phyloP scores from a whole-genome alignment of 257 asterid genomes.

The Parsonsia alboflavescens region DNA sequence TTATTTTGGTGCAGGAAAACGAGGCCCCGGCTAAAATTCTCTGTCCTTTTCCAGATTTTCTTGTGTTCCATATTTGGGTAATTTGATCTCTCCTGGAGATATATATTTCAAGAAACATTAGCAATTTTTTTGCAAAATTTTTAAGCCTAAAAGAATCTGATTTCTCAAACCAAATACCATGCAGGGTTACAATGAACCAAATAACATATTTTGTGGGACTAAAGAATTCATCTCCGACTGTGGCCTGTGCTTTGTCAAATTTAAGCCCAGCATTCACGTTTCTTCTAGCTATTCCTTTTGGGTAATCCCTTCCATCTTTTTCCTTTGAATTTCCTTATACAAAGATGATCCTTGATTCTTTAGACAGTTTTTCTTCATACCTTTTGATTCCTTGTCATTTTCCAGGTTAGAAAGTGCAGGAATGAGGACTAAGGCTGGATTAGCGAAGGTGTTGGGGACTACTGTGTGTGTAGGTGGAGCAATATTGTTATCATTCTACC shows the following conservation, averaged over 20 bases:
- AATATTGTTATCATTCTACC: constrained; percentile 59
- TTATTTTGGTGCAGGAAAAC: constrained; percentile 48
- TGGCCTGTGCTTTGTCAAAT: constrained; percentile 78
- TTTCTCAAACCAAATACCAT: neutral
- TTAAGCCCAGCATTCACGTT: constrained; percentile 76
- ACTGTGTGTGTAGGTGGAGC: constrained; percentile 75
- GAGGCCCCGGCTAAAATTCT: constrained; percentile 52
- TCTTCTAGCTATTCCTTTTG: constrained; percentile 61
- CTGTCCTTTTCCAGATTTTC: constrained; percentile 66
- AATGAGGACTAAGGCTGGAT: constrained; percentile 53
- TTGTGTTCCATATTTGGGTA: constrained; percentile 78
- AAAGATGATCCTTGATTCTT: neutral
- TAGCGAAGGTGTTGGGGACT: constrained; percentile 68
- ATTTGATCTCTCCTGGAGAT: constrained; percentile 6
- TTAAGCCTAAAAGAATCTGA: neutral
- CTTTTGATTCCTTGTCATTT: neutral
- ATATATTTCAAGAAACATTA: neutral
- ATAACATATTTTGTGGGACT: constrained; percentile 79
- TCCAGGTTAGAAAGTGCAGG: constrained; percentile 63
- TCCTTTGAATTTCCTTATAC: neutral
- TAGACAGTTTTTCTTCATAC: neutral
- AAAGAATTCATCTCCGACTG: constrained; percentile 81
- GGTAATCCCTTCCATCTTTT: constrained; percentile 32
- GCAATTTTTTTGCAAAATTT: neutral
- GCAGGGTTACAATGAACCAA: constrained; percentile 81